phyloP scores from a whole-genome alignment of 2,329 filamentous ascomycete species.

The Cladosporium oxysporum region DNA sequence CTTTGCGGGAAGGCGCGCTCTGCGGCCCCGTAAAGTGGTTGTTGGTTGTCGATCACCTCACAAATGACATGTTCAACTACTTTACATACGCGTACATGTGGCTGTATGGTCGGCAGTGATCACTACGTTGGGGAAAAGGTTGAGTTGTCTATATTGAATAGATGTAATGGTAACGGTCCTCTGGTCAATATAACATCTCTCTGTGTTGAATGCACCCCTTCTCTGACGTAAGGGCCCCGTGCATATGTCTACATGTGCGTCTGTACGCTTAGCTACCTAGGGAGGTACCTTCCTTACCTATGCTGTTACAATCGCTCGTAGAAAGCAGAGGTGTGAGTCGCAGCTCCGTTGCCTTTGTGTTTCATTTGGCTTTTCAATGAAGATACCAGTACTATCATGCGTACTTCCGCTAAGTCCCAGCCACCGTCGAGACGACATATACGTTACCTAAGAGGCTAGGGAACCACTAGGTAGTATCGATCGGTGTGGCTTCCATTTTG shows the following conservation, averaged over 20 bases:
- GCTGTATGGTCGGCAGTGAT: not conserved
- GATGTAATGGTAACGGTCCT: not conserved
- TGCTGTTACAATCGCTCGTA: too few species aligned
- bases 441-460: too few species aligned
- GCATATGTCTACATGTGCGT: not conserved
- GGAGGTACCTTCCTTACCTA: too few species aligned
- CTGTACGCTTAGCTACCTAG: not conserved
- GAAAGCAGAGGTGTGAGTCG: too few species aligned
- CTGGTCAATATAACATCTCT: too few species aligned
- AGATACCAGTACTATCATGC: too few species aligned
- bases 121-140: not conserved
- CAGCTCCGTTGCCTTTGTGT: too few species aligned
- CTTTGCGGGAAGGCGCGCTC: constrained; percentile 5
- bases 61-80: not conserved
- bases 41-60: not conserved
- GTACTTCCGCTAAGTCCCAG: too few species aligned
- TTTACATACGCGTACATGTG: not conserved
- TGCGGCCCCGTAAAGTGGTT: constrained; percentile 6
- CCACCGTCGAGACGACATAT: too few species aligned
- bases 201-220: not conserved
- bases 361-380: too few species aligned
- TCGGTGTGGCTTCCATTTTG: too few species aligned
- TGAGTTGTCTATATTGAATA: not conserved
- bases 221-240: not conserved
- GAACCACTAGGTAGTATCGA: too few species aligned